Evolutionary conservation across 192 early-diverging fungal genomes (phyloP), one percentile per base, ranked within the genome.

Genomic region (Coemansia sp.): DNA sequence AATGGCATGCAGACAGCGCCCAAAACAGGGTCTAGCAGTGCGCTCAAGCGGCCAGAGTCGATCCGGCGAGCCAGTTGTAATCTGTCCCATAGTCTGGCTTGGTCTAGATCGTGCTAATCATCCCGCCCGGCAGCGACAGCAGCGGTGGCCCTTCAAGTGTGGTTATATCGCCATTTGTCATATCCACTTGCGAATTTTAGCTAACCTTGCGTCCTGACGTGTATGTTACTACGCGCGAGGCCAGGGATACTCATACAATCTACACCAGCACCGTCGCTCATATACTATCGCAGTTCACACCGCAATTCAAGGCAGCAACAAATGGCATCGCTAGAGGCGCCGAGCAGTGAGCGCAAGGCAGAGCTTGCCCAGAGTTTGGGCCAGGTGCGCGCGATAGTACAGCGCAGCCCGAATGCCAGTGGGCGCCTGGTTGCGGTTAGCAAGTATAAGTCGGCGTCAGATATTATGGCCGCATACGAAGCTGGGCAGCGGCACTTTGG

Each of bases 401-500:
- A 36, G 22, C 21, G 23, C 14, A 41, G 31, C 20, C 30, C 49
- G 19, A 29, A 23, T 2, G 23, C 20, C 30, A 58, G 74, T 55
- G 81, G 72, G 11, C 82, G 87, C 0, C 69, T 98, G 32, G 96
- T 99, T 0, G 94, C 96, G 0, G 92, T 99, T 28, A 91, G 87
- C 73, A 99, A 99, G 68, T 85, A 84, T 32, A 97, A 96, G 73
- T 91, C 94, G 12, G 79, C 75, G 12, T 81, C 82, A 5, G 93
- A 92, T 70, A 81, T 98, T 27, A 35, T 79, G 56, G 80, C 76
- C 0, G 88, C 87, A 4, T 93, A 97, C 60, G 79, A 85, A 27
- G 44, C 60, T n/a, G 90, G 91, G 0, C 96, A 98, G 32, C 81
- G 88, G 17, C 92, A 98, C 54, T 98, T 97, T 78, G 96, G 96